A percentile compares a stretch with the other conserved stretches of the same genome.
phyloP scores from a whole-genome alignment of 1,284 basidiomycete species.

The Marasmius oreades region DNA sequence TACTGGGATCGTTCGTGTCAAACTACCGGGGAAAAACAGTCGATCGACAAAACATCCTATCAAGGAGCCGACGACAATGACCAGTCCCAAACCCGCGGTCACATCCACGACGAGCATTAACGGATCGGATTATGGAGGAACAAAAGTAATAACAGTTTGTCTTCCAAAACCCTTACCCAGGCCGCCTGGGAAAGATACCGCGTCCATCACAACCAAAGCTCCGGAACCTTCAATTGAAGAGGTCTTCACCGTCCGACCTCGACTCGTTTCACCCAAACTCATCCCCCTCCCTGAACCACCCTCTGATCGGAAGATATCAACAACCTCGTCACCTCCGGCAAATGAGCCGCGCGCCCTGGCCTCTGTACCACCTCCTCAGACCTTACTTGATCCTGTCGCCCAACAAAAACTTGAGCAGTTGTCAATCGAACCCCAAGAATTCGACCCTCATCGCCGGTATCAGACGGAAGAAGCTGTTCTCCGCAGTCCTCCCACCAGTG shows the following conservation, averaged over 20 bases:
- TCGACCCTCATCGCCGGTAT: slow-evolving; percentile 36
- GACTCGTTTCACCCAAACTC: slow-evolving; percentile 29
- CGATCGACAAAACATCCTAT: slow-evolving; percentile 23
- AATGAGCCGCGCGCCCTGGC: slow-evolving; percentile 15
- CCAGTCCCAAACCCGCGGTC: slow-evolving; percentile 13
- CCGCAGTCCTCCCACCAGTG: slow-evolving; percentile 28
- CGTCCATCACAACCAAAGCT: slow-evolving; percentile 20
- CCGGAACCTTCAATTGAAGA: slow-evolving; percentile 47
- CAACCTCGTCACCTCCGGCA: slow-evolving; percentile 16
- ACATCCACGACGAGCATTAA: slow-evolving; percentile 19
- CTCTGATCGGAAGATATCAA: slow-evolving; percentile 4
- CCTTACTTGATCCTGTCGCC: slow-evolving; percentile 23
- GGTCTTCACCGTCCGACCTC: slow-evolving; percentile 52
- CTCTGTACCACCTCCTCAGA: slow-evolving; percentile 15
- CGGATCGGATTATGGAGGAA: slow-evolving; percentile 39
- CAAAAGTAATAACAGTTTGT: slow-evolving; percentile 44
- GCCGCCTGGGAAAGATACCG: slow-evolving; percentile 25
- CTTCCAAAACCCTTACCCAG: slow-evolving; percentile 42
- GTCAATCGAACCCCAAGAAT: slow-evolving; percentile 28
- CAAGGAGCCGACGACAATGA: slow-evolving; percentile 8
- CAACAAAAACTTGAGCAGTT: slow-evolving; percentile 40
- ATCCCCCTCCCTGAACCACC: slow-evolving; percentile 29
- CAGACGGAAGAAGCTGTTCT: slow-evolving; percentile 39
- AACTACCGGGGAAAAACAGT: slow-evolving; percentile 45
- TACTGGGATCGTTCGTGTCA: slow-evolving; percentile 52